phyloP scores from a whole-genome alignment of 495 filamentous ascomycete genomes.

The Xylaria castorea region DNA sequence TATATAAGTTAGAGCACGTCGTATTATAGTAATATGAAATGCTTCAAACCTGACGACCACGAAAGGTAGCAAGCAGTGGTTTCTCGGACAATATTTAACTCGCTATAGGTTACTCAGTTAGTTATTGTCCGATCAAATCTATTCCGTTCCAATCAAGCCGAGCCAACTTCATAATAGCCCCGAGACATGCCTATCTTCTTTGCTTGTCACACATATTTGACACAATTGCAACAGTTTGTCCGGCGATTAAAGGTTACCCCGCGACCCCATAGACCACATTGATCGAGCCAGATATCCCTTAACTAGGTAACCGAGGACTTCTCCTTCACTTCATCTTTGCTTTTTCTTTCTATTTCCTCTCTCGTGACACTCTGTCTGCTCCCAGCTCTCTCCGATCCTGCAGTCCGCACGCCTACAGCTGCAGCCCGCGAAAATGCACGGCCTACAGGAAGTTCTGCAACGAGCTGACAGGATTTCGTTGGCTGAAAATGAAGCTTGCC shows the following conservation, averaged over 20 bases:
- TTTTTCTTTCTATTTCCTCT: not conserved
- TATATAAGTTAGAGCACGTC: no score
- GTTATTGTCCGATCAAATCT: constrained; percentile 8
- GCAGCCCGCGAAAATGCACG: not conserved
- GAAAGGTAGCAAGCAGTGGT: not conserved
- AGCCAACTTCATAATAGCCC: constrained; percentile 4
- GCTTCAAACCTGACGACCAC: not conserved
- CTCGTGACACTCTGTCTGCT: not conserved
- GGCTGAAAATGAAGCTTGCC: constrained; percentile 7
- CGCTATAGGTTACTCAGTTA: not conserved
- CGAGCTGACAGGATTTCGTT: constrained; percentile 3
- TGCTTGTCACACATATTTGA: constrained; percentile 12
- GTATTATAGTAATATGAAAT: not conserved
- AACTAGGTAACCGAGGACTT: not conserved
- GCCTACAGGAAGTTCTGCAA: not conserved
- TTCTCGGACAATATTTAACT: constrained; percentile 2
- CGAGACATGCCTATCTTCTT: constrained; percentile 14
- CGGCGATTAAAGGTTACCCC: not conserved
- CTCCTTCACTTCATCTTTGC: not conserved
- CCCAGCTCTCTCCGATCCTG: constrained; percentile 6
- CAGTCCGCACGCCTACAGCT: constrained; percentile 10
- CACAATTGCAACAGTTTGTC: not conserved
- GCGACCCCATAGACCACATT: not conserved
- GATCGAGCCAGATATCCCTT: constrained; percentile 8
- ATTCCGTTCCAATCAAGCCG: not conserved